These are phyloP conservation scores for Colletotrichum sp. DNA, from an alignment of 2,329 filamentous ascomycete species.

Conservation along the genomic window DNA sequence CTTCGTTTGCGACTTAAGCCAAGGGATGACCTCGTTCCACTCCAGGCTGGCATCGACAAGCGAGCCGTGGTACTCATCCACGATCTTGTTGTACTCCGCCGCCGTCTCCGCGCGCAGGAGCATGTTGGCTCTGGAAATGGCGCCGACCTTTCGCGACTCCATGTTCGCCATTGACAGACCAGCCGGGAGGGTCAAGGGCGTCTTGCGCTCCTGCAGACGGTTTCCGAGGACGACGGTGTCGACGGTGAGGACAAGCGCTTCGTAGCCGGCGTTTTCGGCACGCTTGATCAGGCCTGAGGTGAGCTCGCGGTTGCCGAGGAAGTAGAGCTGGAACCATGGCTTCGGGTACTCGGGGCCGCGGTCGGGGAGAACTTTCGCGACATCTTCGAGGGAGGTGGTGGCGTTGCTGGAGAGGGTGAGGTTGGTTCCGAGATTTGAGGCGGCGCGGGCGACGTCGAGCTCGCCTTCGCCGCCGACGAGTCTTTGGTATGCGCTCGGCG, in stretches of 20 bases:
- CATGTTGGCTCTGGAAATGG: constrained; percentile 24
- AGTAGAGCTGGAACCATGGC: constrained; percentile 29
- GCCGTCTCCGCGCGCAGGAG: constrained; percentile 14
- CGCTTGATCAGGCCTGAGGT: constrained; percentile 27
- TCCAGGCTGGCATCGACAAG: constrained; percentile 25
- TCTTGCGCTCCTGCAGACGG: constrained; percentile 32
- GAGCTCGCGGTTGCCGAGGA: constrained; percentile 25
- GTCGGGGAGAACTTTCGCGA: constrained; percentile 20
- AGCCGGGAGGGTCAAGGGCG: constrained; percentile 23
- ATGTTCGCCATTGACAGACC: constrained; percentile 28
- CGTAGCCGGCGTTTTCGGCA: constrained; percentile 31
- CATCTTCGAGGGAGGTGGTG: constrained; percentile 32
- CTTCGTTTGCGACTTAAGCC: constrained; percentile 25
- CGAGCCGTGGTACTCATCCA: background rate
- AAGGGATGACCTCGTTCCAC: constrained; percentile 27
- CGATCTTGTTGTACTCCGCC: constrained; percentile 7
- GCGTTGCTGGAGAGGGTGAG: constrained; percentile 31
- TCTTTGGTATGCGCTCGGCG: constrained; percentile 33
- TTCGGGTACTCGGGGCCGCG: constrained; percentile 16
- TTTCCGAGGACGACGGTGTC: constrained; percentile 35
- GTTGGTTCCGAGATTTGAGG: constrained; percentile 25
- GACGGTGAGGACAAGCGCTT: constrained; percentile 32
- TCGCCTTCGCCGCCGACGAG: constrained; percentile 32
- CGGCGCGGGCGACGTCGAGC: constrained; percentile 30
- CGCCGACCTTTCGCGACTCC: background rate